phyloP scores from a whole-genome alignment of 257 asterid genomes.

The Nicotiana tabacum region DNA sequence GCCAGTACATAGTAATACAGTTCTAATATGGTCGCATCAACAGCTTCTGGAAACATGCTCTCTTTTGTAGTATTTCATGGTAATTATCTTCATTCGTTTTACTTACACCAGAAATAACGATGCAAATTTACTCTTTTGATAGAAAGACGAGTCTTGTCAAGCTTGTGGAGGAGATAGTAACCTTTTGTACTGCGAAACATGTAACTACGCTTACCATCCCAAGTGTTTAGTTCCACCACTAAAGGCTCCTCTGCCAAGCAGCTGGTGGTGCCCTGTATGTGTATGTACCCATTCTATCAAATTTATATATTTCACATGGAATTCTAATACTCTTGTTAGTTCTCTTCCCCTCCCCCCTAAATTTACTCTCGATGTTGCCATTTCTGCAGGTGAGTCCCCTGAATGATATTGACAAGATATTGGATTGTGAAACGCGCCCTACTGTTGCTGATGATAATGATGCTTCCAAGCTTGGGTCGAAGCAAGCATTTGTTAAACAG shows the following conservation, averaged over 20 bases:
- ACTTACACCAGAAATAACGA: neutral
- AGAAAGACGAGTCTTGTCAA: slow-evolving; percentile 81
- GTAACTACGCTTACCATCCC: slow-evolving; percentile 73
- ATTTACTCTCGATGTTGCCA: neutral
- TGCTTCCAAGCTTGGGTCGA: slow-evolving; percentile 60
- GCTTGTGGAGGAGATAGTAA: slow-evolving; percentile 59
- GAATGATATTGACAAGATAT: slow-evolving; percentile 79
- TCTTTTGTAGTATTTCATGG: slow-evolving; percentile 7
- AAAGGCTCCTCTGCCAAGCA: slow-evolving; percentile 59
- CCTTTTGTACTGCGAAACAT: slow-evolving; percentile 77
- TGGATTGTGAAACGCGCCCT: slow-evolving; percentile 92
- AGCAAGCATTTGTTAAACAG: slow-evolving; percentile 80
- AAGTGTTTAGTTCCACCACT: slow-evolving; percentile 68
- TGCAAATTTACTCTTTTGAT: slow-evolving; percentile 12
- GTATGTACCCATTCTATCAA: slow-evolving; percentile 45
- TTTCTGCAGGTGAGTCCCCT: slow-evolving; percentile 69
- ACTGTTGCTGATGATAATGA: slow-evolving; percentile 56
- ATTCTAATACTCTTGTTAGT: slow-evolving; percentile 11
- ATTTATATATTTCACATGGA: slow-evolving; percentile 7
- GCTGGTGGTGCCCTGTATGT: slow-evolving; percentile 95
- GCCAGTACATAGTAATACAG: neutral
- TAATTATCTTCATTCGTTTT: neutral
- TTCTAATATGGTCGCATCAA: neutral
- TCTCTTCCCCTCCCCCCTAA: slow-evolving; percentile 1
- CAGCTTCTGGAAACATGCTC: neutral